Conservation (phyloP, 306 rosid genomes). For the Gastrolobium villosum region DNA sequence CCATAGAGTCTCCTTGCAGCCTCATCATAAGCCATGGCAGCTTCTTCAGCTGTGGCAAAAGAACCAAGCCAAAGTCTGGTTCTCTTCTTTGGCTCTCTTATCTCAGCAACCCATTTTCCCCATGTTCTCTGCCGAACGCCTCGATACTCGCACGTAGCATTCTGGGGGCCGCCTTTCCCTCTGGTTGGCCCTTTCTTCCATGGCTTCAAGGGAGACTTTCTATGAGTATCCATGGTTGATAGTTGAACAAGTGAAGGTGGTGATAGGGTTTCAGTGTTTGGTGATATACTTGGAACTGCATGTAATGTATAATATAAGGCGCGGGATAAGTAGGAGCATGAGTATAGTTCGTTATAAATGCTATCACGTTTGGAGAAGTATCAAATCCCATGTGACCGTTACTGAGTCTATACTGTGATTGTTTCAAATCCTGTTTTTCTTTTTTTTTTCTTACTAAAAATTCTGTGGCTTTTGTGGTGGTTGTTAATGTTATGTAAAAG, state of each 20-base stretch:
- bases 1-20: constrained; percentile 97
- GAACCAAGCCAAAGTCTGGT: constrained; percentile 97
- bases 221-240: constrained; percentile 71
- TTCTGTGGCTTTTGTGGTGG: background rate
- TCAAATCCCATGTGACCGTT: constrained; percentile 80
- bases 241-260: constrained; percentile 38
- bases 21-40: constrained; percentile 97
- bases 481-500: background rate
- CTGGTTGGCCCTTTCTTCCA: constrained; percentile 98
- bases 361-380: constrained; percentile 73
- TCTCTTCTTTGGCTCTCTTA: constrained; percentile 96
- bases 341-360: constrained; percentile 80
- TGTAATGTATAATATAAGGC: constrained; percentile 47
- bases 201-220: constrained; percentile 80
- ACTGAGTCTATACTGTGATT: constrained; percentile 36
- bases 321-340: constrained; percentile 81
- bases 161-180: constrained; percentile 98
- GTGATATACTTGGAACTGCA: constrained; percentile 53
- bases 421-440: constrained; percentile 47
- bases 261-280: constrained; percentile 28
- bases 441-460: background rate
- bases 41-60: constrained; percentile 94
- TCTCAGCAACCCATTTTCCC: constrained; percentile 99
- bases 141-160: constrained; percentile 86
- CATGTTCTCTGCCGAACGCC: constrained; percentile 97